A percentile compares a stretch with the other conserved stretches of the same genome.
Conservation (phyloP, 2,329 filamentous ascomycete genomes). For the Cytospora chrysosperma region DNA sequence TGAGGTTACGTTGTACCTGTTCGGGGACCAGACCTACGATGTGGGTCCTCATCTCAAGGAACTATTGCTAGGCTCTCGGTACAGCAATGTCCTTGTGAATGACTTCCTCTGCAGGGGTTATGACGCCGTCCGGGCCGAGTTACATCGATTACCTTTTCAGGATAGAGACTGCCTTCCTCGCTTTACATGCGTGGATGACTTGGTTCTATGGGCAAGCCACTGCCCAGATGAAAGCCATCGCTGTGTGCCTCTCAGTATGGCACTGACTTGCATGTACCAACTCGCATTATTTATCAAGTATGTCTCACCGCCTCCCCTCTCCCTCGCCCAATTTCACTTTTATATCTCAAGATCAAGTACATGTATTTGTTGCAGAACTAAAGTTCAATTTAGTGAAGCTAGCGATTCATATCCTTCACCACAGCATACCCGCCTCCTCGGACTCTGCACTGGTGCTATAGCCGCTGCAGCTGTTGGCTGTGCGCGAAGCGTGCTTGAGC, state of each 20-base stretch:
- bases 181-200: slow-evolving; percentile 27
- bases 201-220: slow-evolving; percentile 26
- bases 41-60: slow-evolving; percentile 23
- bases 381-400: neutral
- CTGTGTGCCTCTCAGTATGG: slow-evolving; percentile 29
- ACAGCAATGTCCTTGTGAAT: slow-evolving; percentile 23
- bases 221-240: slow-evolving; percentile 12
- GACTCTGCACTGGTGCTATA: slow-evolving; percentile 67
- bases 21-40: slow-evolving; percentile 29
- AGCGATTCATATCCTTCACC: slow-evolving; percentile 1
- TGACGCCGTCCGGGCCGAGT: slow-evolving; percentile 2
- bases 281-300: slow-evolving; percentile 5
- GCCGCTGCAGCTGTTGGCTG: slow-evolving; percentile 64
- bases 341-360: too few relatives aligned
- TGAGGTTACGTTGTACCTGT: slow-evolving; percentile 23
- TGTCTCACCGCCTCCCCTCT: neutral
- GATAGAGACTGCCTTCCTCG: slow-evolving; percentile 26
- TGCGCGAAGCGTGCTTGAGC: slow-evolving; percentile 57
- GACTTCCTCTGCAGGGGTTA: neutral
- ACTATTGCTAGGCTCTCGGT: slow-evolving; percentile 13
- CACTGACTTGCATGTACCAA: slow-evolving; percentile 22
- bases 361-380: neutral
- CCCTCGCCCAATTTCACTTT: too few relatives aligned
- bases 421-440: slow-evolving; percentile 37
- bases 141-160: slow-evolving; percentile 21